Conservation (phyloP, 2,329 filamentous ascomycete species). For the Aureobasidium sp. region DNA sequence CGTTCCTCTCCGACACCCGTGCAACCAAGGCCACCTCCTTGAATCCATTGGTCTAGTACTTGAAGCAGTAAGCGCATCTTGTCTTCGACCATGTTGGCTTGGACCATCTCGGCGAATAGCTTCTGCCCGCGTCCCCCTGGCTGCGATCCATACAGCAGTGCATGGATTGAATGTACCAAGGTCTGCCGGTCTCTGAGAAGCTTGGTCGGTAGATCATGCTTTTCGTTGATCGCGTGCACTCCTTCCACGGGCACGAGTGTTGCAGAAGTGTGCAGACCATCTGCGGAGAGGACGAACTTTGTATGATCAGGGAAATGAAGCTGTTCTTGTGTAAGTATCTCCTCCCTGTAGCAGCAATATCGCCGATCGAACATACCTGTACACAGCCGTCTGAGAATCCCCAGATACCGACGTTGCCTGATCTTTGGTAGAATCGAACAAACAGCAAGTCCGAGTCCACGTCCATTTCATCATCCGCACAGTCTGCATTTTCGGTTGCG, state of each 20-base stretch:
- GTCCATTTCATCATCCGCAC: conserved; percentile 23
- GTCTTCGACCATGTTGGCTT: conserved; percentile 62
- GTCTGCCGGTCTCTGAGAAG: conserved; percentile 63
- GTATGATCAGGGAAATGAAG: conserved; percentile 87
- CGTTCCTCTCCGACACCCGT: conserved; percentile 27
- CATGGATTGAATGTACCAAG: conserved; percentile 63
- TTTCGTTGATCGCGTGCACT: conserved; percentile 54
- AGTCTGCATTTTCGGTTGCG: conserved; percentile 38
- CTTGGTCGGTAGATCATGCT: conserved; percentile 54
- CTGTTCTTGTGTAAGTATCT: conserved; percentile 31
- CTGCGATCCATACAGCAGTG: conserved; percentile 55
- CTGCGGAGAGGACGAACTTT: conserved; percentile 68
- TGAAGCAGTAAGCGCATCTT: conserved; percentile 67
- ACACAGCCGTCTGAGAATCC: conserved; percentile 72
- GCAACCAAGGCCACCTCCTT: conserved; percentile 58
- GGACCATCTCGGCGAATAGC: conserved; percentile 50
- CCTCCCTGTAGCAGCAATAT: neutral
- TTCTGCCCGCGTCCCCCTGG: conserved; percentile 34
- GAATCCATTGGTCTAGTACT: conserved; percentile 63
- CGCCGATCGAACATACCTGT: conserved; percentile 45
- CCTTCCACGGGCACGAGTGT: conserved; percentile 68
- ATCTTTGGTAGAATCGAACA: conserved; percentile 73
- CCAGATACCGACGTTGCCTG: conserved; percentile 75
- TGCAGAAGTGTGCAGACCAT: conserved; percentile 69
- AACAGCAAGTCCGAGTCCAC: conserved; percentile 31